A percentile compares a stretch with the other conserved stretches of the same genome.
These are phyloP conservation scores for Paracorniculantispora psalliotae DNA, from an alignment of 2,329 filamentous ascomycete species.

Conservation along the genomic window DNA sequence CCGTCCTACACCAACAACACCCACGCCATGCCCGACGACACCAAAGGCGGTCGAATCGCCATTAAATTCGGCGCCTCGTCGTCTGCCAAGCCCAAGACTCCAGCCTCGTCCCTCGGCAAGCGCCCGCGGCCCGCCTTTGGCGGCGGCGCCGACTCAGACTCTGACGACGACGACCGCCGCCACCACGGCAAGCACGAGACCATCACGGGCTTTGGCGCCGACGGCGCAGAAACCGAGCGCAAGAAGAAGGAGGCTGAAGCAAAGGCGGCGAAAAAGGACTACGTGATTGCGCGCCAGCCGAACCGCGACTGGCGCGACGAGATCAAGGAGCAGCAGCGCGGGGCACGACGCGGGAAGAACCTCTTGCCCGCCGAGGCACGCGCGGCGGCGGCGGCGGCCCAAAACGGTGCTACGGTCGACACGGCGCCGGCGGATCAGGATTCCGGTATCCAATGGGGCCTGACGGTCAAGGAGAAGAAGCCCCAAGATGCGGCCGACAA, in stretches of 20 bases:
- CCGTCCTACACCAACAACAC: slow-evolving; percentile 1
- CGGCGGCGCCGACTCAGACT: slow-evolving; percentile 34
- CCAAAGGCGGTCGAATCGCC: slow-evolving; percentile 37
- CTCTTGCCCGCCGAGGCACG: slow-evolving; percentile 48
- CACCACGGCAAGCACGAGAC: slow-evolving; percentile 34
- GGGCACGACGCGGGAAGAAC: slow-evolving; percentile 42
- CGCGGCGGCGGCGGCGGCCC: not conserved
- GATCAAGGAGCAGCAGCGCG: slow-evolving; percentile 32
- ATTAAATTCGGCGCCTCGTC: slow-evolving; percentile 40
- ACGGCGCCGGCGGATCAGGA: slow-evolving; percentile 41
- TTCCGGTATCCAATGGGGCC: slow-evolving; percentile 51
- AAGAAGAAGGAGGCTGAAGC: slow-evolving; percentile 23
- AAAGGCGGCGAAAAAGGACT: slow-evolving; percentile 29
- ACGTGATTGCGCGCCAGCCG: slow-evolving; percentile 53
- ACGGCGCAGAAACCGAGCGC: slow-evolving; percentile 37
- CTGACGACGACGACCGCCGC: slow-evolving; percentile 34
- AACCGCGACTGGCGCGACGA: slow-evolving; percentile 62
- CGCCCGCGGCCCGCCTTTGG: slow-evolving; percentile 40
- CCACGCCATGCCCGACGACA: slow-evolving; percentile 33
- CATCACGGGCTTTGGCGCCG: slow-evolving; percentile 47
- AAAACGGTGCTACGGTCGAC: slow-evolving; percentile 21
- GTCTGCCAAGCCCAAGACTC: slow-evolving; percentile 26
- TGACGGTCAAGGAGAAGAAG: slow-evolving; percentile 40
- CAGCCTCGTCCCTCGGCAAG: slow-evolving; percentile 44
- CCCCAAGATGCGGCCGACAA: slow-evolving; percentile 11